phyloP scores from a whole-genome alignment of 495 filamentous ascomycete species.

The Aspergillus sclerotioniger region DNA sequence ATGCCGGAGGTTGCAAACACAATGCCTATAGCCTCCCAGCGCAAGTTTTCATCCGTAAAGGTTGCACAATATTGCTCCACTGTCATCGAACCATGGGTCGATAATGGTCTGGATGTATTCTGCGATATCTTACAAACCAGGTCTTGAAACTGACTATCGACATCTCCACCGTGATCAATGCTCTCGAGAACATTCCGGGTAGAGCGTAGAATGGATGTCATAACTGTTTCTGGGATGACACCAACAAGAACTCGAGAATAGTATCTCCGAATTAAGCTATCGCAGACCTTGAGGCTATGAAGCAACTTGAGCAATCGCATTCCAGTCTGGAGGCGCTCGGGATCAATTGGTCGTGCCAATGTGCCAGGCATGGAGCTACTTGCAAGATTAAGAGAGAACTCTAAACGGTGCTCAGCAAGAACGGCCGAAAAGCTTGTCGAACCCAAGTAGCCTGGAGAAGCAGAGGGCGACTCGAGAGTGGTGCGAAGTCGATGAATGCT shows the following conservation, averaged over 20 bases:
- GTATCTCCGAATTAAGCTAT: constrained; percentile 27
- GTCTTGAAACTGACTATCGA: constrained; percentile 30
- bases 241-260: constrained; percentile 24
- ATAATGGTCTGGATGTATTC: constrained; percentile 32
- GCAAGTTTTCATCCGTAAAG: constrained; percentile 51
- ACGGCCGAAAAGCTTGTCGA: constrained; percentile 52
- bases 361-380: constrained; percentile 29
- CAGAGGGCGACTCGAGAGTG: constrained; percentile 26
- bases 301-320: constrained; percentile 43
- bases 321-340: constrained; percentile 38
- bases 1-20: constrained; percentile 50
- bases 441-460: constrained; percentile 46
- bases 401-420: constrained; percentile 37
- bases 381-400: constrained; percentile 39
- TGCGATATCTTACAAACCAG: constrained; percentile 33
- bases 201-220: constrained; percentile 30
- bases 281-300: constrained; percentile 29
- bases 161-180: constrained; percentile 20
- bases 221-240: constrained; percentile 24
- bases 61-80: constrained; percentile 35
- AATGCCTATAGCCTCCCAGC: constrained; percentile 60
- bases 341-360: constrained; percentile 25
- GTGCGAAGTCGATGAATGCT: constrained; percentile 21
- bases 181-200: constrained; percentile 26
- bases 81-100: constrained; percentile 29